Base-by-base conservation (phyloP, 2,329 filamentous ascomycete genomes). In the Thermothelomyces thermophilus region DNA sequence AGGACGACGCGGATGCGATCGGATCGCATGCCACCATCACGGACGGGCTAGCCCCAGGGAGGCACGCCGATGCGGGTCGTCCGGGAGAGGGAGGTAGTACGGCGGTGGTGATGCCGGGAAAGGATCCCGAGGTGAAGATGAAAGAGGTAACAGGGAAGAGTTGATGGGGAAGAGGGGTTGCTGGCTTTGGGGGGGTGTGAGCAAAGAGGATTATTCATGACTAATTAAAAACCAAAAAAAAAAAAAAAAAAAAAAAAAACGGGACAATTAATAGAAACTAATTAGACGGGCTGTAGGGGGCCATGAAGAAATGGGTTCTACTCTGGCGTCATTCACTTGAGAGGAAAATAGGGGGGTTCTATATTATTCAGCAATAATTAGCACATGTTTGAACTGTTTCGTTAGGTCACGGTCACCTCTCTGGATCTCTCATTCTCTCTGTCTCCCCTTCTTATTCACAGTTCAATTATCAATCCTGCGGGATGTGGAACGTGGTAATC, bases 401-500 rank as follows among this genome's bases (percentile, higher is more conserved):
- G n/a, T n/a, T n/a, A n/a, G n/a, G n/a, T n/a, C n/a, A n/a, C n/a
- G n/a, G n/a, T n/a, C n/a, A n/a, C n/a, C n/a, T n/a, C n/a, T n/a
- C n/a, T n/a, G n/a, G n/a, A n/a, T n/a, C n/a, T n/a, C 24, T 26
- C 5, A 9, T 26, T 26, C 24, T 9, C 24, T 26, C 24, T 26
- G 24, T 26, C 24, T 26, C 5, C 9, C 24, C 9, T 17, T 5
- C 13, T 17, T 26, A 26, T 22, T 24, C 31, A 28, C 11, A n/a
- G n/a, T n/a, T n/a, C n/a, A n/a, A n/a, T n/a, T n/a, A n/a, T 11
- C 11, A 22, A 13, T 24, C 49, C 42, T 46, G 41, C 31, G 51
- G 47, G 28, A 52, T 55, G 19, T 51, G 14, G 48, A 58, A 60
- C 3, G 40, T 34, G n/a, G 51, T 24, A 4, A 11, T 39, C 56